Percentiles rank a stretch among this genome's conserved stretches.
phyloP scores from a whole-genome alignment of 2,329 filamentous ascomycete genomes.

The Pseudocercospora fijiensis region DNA sequence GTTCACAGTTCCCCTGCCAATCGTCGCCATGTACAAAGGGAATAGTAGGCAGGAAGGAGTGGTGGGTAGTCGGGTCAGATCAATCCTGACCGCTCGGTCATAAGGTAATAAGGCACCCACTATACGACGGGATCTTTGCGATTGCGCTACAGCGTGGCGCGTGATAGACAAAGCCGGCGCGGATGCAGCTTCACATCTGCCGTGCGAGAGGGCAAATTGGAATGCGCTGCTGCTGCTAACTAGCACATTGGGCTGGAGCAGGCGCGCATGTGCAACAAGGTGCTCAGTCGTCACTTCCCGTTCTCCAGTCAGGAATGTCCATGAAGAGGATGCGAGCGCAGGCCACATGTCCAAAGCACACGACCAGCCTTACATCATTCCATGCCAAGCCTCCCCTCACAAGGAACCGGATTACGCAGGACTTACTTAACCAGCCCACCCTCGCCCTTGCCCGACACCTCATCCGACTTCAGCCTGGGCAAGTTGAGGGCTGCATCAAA shows the following conservation, averaged over 20 bases:
- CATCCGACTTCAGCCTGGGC: not conserved
- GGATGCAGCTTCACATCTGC: not conserved
- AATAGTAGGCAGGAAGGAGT: not conserved
- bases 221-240: not conserved
- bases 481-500: conserved; percentile 3
- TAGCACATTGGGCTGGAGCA: not conserved
- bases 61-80: not conserved
- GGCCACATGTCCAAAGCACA: not conserved
- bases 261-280: not conserved
- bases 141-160: not conserved
- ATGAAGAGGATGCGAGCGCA: not conserved
- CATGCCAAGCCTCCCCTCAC: not conserved
- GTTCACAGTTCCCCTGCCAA: not conserved
- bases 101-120: not conserved
- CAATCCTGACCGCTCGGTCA: conserved; percentile 4
- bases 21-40: not conserved
- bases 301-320: not conserved
- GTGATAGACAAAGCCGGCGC: not conserved
- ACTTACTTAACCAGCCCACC: not conserved
- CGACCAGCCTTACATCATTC: not conserved
- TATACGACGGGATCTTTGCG: not conserved
- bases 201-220: not conserved
- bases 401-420: not conserved
- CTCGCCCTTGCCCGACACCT: not conserved
- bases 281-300: not conserved